phyloP scores from a whole-genome alignment of 148 eudicot genomes.

The Chenopodium formosanum region DNA sequence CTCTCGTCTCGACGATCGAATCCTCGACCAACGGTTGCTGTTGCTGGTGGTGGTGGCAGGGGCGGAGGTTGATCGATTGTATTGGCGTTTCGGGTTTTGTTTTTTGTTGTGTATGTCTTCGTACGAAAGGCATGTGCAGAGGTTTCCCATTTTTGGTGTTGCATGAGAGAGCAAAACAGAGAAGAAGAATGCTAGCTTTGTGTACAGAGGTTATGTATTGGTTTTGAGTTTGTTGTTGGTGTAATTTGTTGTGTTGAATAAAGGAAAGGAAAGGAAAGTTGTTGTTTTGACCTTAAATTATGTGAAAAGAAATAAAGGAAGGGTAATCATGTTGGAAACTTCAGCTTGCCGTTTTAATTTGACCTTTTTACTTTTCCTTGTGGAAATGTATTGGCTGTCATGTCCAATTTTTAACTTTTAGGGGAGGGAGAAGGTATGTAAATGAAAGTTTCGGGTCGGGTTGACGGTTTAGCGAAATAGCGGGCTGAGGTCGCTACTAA shows the following conservation, averaged over 20 bases:
- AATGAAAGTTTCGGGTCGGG: too few species aligned
- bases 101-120: not conserved
- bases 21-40: slow-evolving; percentile 50
- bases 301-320: not conserved
- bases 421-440: too few species aligned
- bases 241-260: not conserved
- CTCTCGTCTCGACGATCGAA: slow-evolving; percentile 51
- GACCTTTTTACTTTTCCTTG: not conserved
- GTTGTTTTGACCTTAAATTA: not conserved
- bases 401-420: too few species aligned
- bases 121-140: slow-evolving; percentile 48
- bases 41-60: slow-evolving; percentile 23
- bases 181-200: too few species aligned
- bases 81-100: slow-evolving; percentile 35
- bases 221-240: not conserved
- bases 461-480: too few species aligned
- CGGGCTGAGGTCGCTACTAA: too few species aligned
- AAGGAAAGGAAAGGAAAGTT: slow-evolving; percentile 14
- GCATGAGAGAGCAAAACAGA: slow-evolving; percentile 22
- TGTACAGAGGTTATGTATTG: too few species aligned
- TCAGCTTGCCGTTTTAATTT: not conserved
- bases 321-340: slow-evolving; percentile 5
- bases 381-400: not conserved
- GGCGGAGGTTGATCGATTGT: slow-evolving; percentile 37
- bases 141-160: slow-evolving; percentile 47